Percentiles rank a stretch among this genome's conserved stretches.
Conservation (phyloP, 1,139 yeast species). For the Scheffersomyces lignicola region DNA sequence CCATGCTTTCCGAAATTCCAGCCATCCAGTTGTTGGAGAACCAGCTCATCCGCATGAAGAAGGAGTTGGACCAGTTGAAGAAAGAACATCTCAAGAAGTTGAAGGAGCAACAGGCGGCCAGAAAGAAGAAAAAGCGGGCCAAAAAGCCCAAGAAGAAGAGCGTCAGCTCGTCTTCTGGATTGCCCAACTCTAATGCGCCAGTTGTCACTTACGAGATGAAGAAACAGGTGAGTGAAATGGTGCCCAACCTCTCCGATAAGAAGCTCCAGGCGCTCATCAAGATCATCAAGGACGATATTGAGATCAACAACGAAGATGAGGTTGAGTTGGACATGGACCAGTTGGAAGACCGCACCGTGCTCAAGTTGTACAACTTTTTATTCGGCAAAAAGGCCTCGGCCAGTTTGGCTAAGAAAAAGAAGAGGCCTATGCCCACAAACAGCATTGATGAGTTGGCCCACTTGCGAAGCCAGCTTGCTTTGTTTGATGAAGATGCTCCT, state of each 20-base stretch:
- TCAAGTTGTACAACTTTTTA: slow-evolving; percentile 79
- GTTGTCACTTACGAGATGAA: slow-evolving; percentile 94
- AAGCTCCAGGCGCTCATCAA: slow-evolving; percentile 81
- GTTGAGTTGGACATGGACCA: slow-evolving; percentile 96
- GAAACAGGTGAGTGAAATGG: slow-evolving; percentile 86
- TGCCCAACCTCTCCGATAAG: slow-evolving; percentile 74
- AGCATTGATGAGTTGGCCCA: slow-evolving; percentile 80
- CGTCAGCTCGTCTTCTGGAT: slow-evolving; percentile 5
- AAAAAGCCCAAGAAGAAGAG: slow-evolving; percentile 15
- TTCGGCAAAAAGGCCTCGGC: slow-evolving; percentile 56
- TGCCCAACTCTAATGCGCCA: slow-evolving; percentile 19
- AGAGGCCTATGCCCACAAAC: slow-evolving; percentile 59
- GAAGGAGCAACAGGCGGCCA: slow-evolving; percentile 44
- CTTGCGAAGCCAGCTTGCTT: slow-evolving; percentile 77
- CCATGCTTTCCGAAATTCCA: slow-evolving; percentile 70
- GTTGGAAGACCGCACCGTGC: slow-evolving; percentile 79
- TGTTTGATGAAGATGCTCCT: slow-evolving; percentile 58
- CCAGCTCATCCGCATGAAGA: slow-evolving; percentile 82
- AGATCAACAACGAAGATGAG: slow-evolving; percentile 73
- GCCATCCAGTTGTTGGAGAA: slow-evolving; percentile 88
- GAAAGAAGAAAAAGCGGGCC: slow-evolving; percentile 47
- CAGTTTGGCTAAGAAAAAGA: slow-evolving; percentile 41
- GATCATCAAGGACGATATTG: slow-evolving; percentile 84
- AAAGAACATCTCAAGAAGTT: slow-evolving; percentile 64
- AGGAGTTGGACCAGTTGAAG: slow-evolving; percentile 79